These are phyloP conservation scores for Pseudophaeomoniella oleicola DNA, from an alignment of 2,329 filamentous ascomycete species.

Conservation along the genomic window DNA sequence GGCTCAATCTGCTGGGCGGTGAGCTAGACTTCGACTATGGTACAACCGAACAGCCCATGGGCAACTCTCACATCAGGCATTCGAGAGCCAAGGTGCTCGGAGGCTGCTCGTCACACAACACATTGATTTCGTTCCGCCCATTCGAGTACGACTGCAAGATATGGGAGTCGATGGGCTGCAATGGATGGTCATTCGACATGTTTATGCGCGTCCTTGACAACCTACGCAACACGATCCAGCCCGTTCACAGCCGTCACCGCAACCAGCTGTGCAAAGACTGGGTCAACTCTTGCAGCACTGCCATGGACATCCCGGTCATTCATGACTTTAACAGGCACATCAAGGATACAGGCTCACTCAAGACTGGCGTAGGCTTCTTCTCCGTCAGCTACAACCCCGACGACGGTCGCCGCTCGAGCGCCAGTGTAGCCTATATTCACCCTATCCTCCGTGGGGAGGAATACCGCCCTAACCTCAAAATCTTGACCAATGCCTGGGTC, in stretches of 20 bases:
- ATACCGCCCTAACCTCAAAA: conserved; percentile 66
- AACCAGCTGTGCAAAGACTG: conserved; percentile 89
- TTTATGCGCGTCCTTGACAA: conserved; percentile 72
- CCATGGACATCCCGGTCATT: conserved; percentile 67
- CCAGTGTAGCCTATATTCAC: conserved; percentile 85
- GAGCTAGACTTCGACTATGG: conserved; percentile 85
- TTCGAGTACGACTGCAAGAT: conserved; percentile 78
- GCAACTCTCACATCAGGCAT: conserved; percentile 84
- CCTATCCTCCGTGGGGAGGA: conserved; percentile 75
- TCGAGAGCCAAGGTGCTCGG: conserved; percentile 85
- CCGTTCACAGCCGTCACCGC: conserved; percentile 68
- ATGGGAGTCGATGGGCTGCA: conserved; percentile 70
- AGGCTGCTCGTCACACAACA: conserved; percentile 89
- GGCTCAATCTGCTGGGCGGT: conserved; percentile 70
- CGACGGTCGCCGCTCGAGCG: conserved; percentile 68
- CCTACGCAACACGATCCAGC: conserved; percentile 79
- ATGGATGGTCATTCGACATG: conserved; percentile 74
- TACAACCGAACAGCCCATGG: conserved; percentile 76
- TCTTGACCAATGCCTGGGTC: conserved; percentile 81
- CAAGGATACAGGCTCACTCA: conserved; percentile 54
- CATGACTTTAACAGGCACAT: conserved; percentile 82
- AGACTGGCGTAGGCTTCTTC: conserved; percentile 75
- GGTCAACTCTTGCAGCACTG: conserved; percentile 65
- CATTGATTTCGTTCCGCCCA: conserved; percentile 79
- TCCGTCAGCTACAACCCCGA: conserved; percentile 85